Evolutionary conservation across 305 asterid species (phyloP).

Genomic region (Fraxinus xanthoxyloides): DNA sequence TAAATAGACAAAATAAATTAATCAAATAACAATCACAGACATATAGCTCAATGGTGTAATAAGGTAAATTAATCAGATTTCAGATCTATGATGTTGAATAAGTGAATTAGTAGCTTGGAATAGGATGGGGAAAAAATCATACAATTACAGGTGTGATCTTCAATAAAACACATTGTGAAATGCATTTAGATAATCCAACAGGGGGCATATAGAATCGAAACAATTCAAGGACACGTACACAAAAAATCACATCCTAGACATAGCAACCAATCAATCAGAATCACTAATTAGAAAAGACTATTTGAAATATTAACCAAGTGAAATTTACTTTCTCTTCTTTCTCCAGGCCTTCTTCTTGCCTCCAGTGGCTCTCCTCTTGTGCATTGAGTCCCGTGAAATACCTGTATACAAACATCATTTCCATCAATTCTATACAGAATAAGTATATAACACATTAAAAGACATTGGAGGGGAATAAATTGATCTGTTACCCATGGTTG

Average conservation of each 20-base stretch:
- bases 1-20: neutral
- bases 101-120: neutral
- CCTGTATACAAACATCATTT: conserved; percentile 30
- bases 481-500: conserved; percentile 43
- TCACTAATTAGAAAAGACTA: neutral
- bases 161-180: neutral
- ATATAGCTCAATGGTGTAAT: neutral
- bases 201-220: neutral
- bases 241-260: neutral
- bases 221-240: neutral
- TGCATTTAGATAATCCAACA: neutral
- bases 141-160: neutral
- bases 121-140: neutral
- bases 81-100: neutral
- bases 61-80: neutral
- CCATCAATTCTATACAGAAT: neutral
- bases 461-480: neutral
- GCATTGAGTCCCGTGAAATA: conserved; percentile 78
- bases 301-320: neutral
- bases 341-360: conserved; percentile 84
- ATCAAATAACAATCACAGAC: neutral
- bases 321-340: conserved; percentile 67
- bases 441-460: neutral
- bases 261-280: neutral
- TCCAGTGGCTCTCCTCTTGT: conserved; percentile 72